Base-by-base conservation (phyloP, 352 stramenopile genomes). In the Globisporangium irregulare region DNA sequence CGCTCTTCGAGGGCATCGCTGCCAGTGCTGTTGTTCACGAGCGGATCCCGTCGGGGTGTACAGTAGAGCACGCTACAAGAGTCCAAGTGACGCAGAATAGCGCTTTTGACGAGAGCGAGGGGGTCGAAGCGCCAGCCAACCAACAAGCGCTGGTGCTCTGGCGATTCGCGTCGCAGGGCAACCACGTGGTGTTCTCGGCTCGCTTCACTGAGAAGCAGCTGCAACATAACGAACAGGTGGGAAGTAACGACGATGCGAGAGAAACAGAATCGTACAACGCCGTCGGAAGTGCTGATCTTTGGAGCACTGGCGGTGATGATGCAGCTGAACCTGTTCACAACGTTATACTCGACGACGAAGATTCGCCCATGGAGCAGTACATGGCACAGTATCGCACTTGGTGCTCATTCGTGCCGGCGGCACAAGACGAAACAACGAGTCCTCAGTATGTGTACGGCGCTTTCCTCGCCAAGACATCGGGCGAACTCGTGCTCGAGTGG, bases 401-500 rank as follows among this genome's bases (percentile, higher is more conserved):
- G 4, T 80, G 74, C 53, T 43, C 64, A 0, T 81, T 79, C 12
- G 7, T 64, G 22, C 54, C 51, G 7, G 25, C 65, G 36, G 2
- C 25, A 14, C 9, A 5, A 7, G 22, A 6, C 15, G 10, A 32
- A 9, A 56, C n/a, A 8, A 15, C 22, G n/a, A 56, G 50, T 15
- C 50, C 12, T 10, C 50, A 43, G 5, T 74, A 70, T 60, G 36
- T 75, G 22, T 80, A 77, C 61, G 79, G 79, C 10, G 71, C 78
- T 18, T 78, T 66, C 65, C 59, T 80, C 7, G 43, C 68, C 22
- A 15, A 66, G 25, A 65, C 61, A 25, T 61, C 24, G 50, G 79
- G 77, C 0, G 41, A 66, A 0, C 41, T 84, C 41, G 75, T 70
- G 29, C 46, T 89, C 38, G 51, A 77, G 63, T 89, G 81, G 81